phyloP scores from a whole-genome alignment of 345 rosid genomes.

The Dovyalis caffra region DNA sequence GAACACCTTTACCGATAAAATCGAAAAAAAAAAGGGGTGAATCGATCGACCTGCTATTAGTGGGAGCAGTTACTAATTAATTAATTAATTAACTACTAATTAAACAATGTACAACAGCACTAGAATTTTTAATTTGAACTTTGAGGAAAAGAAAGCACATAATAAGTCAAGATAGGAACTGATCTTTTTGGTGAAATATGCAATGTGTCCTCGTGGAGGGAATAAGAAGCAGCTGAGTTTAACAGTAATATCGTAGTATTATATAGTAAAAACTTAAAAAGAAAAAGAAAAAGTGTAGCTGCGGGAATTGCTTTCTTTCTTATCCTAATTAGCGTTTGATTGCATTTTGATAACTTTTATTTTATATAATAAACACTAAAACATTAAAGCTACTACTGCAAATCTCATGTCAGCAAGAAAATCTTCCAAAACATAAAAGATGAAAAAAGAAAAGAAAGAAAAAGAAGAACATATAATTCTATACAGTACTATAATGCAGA shows the following conservation, averaged over 20 bases:
- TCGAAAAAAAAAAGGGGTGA: too few species aligned
- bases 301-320: conserved; percentile 19
- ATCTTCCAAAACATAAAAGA: conserved; percentile 15
- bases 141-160: conserved; percentile 6
- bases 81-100: background rate
- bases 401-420: conserved; percentile 18
- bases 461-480: background rate
- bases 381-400: conserved; percentile 17
- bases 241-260: background rate
- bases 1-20: too few species aligned
- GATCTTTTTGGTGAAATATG: background rate
- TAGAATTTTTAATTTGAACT: conserved; percentile 7
- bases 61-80: background rate
- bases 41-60: background rate
- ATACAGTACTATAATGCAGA: background rate
- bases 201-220: conserved; percentile 18
- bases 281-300: conserved; percentile 9
- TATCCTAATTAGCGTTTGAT: conserved; percentile 22
- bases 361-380: background rate
- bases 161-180: background rate
- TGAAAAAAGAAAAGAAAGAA: background rate
- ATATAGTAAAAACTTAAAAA: background rate
- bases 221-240: conserved; percentile 16
- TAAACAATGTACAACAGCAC: background rate
- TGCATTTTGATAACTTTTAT: conserved; percentile 4